Evolutionary conservation across 495 filamentous ascomycete species (phyloP), one percentile per base, ranked within the genome.

Genomic region (Aspergillus heteromorphus): DNA sequence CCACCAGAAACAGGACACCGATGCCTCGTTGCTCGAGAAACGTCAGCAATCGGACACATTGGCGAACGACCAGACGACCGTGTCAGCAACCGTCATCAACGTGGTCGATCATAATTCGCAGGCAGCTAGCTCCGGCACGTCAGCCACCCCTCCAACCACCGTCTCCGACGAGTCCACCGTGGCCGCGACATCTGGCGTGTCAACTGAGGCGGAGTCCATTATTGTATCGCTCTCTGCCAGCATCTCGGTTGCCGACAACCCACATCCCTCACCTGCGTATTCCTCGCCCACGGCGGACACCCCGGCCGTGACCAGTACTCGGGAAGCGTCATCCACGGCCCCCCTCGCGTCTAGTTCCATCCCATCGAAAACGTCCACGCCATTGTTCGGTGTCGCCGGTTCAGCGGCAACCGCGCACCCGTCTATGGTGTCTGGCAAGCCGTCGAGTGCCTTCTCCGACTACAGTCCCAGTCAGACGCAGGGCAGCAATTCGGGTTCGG

Each of bases 211-310:
- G n/a, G 40, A 19, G 11, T 45, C 50, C 8, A 14, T 45, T 6
- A 23, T 13, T 14, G 13, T 40, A 31, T 40, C 40, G 10, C 23
- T 18, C 14, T 30, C 21, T 3, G 34, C 45, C 6, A 38, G 43
- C 10, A n/a, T 21, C 14, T 29, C 23, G 23, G 21, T 17, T 16
- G 51, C 38, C 1, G 41, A 14, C 29, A 27, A 27, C 11, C n/a
- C 49, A 2, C 43, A 48, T 20, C 41, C 55, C 9, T 57, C 51
- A 34, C 54, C 59, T 1, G 54, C 40, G 6, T 61, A 40, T 27
- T 30, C 54, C 40, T 55, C 61, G 7, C 52, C 42, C 6, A 45
- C 54, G 14, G 41, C 57, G 17, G 55, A 60, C 20, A 60, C 54
- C 20, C 47, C 61, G 4, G 43, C 57, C 23, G 41, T 40, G 36